Conservation (phyloP, 306 rosid genomes). For the Trichosanthes cucumerina region DNA sequence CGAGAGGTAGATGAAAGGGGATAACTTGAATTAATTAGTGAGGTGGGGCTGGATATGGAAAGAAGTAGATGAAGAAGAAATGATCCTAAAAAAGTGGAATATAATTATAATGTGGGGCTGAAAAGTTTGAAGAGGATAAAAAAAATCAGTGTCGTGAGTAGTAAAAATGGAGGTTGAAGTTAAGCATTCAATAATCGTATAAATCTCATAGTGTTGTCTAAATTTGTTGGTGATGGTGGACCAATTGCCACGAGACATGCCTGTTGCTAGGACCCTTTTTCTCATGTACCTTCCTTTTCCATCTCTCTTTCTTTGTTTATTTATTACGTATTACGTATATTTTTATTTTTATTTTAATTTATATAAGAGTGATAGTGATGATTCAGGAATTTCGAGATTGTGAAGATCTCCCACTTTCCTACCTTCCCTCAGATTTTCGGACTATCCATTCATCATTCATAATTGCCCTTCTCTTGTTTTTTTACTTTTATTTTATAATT, state of each 20-base stretch:
- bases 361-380: background rate
- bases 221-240: background rate
- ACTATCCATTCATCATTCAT: background rate
- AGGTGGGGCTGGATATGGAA: too few species aligned
- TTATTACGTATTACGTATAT: too few species aligned
- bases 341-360: background rate
- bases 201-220: background rate
- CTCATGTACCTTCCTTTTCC: background rate
- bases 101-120: too few species aligned
- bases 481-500: too few species aligned
- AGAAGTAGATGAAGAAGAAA: too few species aligned
- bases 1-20: too few species aligned
- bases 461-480: too few species aligned
- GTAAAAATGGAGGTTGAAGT: too few species aligned
- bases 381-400: background rate
- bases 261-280: background rate
- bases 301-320: background rate
- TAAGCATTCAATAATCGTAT: background rate
- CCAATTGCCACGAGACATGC: constrained; percentile 1
- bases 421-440: background rate
- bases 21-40: too few species aligned
- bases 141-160: too few species aligned
- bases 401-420: background rate
- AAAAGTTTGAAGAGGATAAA: too few species aligned
- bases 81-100: too few species aligned